Evolutionary conservation across 2,329 filamentous ascomycete species (phyloP).

Genomic region (Dothistroma septosporum): DNA sequence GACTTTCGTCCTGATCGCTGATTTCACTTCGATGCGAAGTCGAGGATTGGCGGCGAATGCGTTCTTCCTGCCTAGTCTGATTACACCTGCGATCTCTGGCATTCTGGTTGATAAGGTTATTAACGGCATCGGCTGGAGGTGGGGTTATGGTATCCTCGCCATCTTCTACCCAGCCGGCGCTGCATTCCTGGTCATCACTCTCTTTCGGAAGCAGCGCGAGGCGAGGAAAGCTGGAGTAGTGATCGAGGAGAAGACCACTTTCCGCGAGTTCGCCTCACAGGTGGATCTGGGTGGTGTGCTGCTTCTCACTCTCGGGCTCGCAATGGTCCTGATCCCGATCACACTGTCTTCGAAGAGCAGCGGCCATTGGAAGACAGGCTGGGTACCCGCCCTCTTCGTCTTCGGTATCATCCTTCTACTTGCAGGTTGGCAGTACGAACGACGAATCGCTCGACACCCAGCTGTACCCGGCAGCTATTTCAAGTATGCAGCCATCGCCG

Average conservation of each 20-base stretch:
- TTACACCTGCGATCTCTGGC: slow-evolving; percentile 42
- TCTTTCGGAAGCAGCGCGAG: slow-evolving; percentile 38
- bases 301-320: slow-evolving; percentile 48
- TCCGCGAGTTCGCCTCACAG: slow-evolving; percentile 37
- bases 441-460: slow-evolving; percentile 42
- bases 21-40: slow-evolving; percentile 41
- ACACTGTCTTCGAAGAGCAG: slow-evolving; percentile 42
- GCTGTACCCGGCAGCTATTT: slow-evolving; percentile 48
- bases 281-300: slow-evolving; percentile 40
- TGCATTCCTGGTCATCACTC: slow-evolving; percentile 36
- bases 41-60: slow-evolving; percentile 40
- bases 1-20: slow-evolving; percentile 42
- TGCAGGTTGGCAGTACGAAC: slow-evolving; percentile 48
- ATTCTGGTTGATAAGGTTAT: slow-evolving; percentile 42
- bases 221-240: slow-evolving; percentile 31
- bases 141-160: slow-evolving; percentile 45
- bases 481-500: slow-evolving; percentile 41
- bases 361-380: slow-evolving; percentile 43
- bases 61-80: slow-evolving; percentile 39
- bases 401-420: slow-evolving; percentile 43
- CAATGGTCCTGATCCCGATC: slow-evolving; percentile 47
- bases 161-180: slow-evolving; percentile 41
- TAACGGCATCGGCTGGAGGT: slow-evolving; percentile 42
- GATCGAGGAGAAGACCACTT: slow-evolving; percentile 24
- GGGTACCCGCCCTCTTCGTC: slow-evolving; percentile 44